These are phyloP conservation scores for Vicia sativa DNA, from an alignment of 306 rosid species.

Conservation along the genomic window DNA sequence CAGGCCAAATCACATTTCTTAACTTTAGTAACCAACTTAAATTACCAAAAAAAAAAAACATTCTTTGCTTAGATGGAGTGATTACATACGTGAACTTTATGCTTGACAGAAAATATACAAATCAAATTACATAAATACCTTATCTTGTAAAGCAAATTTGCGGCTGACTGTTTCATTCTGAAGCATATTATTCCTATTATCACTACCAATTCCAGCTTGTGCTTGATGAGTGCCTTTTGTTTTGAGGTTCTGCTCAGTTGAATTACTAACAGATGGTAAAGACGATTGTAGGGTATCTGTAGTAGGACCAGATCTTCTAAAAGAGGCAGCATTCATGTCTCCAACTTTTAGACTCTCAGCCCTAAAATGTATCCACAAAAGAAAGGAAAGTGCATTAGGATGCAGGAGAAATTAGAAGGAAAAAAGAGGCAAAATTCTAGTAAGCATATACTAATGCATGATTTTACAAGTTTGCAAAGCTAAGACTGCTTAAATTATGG, in stretches of 20 bases:
- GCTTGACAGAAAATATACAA: slow-evolving; percentile 20
- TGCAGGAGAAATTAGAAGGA: not conserved
- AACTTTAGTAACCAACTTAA: slow-evolving; percentile 3
- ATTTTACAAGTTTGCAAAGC: slow-evolving; percentile 29
- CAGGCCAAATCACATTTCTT: too few species aligned
- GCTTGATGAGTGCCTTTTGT: slow-evolving; percentile 41
- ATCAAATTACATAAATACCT: slow-evolving; percentile 57
- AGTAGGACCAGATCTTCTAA: slow-evolving; percentile 52
- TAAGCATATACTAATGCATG: slow-evolving; percentile 21
- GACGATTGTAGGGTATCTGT: slow-evolving; percentile 43
- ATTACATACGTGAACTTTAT: slow-evolving; percentile 6
- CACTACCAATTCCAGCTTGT: slow-evolving; percentile 47
- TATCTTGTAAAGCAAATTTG: slow-evolving; percentile 93
- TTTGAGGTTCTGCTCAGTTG: slow-evolving; percentile 53
- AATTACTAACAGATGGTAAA: slow-evolving; percentile 48
- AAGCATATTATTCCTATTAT: slow-evolving; percentile 42
- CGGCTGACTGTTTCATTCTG: slow-evolving; percentile 67
- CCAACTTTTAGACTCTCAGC: slow-evolving; percentile 46
- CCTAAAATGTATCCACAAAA: slow-evolving; percentile 49
- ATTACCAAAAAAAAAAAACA: slow-evolving; percentile 4
- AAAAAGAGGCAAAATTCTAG: slow-evolving; percentile 8
- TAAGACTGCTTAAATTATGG: slow-evolving; percentile 16
- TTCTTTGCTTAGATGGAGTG: slow-evolving; percentile 3
- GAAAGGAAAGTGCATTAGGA: slow-evolving; percentile 29
- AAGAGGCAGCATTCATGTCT: slow-evolving; percentile 30